Evolutionary conservation across 306 rosid species (phyloP), one percentile per base, ranked within the genome.

Genomic region (Oxytropis ochrocephala): DNA sequence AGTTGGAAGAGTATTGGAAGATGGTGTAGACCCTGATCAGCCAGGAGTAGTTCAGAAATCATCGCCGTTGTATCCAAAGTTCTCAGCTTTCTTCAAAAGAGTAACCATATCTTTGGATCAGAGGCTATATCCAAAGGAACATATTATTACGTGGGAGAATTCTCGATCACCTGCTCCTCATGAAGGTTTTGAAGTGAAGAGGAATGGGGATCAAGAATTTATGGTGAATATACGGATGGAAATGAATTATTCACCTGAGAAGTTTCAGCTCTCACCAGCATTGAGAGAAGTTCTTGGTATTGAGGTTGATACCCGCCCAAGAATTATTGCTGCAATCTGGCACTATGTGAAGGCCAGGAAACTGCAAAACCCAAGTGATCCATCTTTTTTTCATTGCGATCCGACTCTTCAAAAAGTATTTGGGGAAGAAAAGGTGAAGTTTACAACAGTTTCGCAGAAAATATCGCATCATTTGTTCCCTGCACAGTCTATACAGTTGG

Each of bases 261-360:
- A 87, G 61, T 95, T 87, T 63, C 91, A 95, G 85, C 89, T 95
- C 76, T 95, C 99, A 11, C 92, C 86, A 8, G 87, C 90, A 3
- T 83, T 95, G 82, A 85, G 86, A 78, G 99, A 95, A 72, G 97
- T 95, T 86, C 97, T 95, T 77, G 99, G 97, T 77, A 87, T 95
- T 79, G 99, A 95, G 81, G 97, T 95, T 76, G 99, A 95, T 75
- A 87, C 99, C 67, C 97, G 97, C 41, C 97, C 99, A 0, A 85
- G 99, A 80, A 87, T 95, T 65, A 85, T 95, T 69, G 92, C 96
- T 70, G 97, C 99, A 1, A 89, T 95, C 67, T 95, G 99, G 99
- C 97, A 95, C 82, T 95, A 95, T 83, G 99, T 95, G 71, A 95
- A 95, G 87, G 99, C 99, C 67, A 83, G 99, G 79, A 95, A 91